phyloP scores from a whole-genome alignment of 768 basidiomycete genomes.

The Strobilomyces echinocephalus region DNA sequence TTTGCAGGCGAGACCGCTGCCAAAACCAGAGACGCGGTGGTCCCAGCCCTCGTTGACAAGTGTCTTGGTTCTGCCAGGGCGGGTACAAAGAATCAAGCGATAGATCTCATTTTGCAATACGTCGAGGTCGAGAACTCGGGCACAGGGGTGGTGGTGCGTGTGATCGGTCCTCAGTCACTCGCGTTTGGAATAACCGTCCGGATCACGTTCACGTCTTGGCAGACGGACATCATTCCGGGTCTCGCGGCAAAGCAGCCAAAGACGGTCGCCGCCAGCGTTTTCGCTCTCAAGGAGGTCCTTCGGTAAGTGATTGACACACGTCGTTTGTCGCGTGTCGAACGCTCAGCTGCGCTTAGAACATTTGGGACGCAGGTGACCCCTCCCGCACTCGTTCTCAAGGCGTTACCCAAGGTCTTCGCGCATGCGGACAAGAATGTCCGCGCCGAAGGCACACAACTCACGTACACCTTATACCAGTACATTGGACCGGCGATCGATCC shows the following conservation, averaged over 20 bases:
- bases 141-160: constrained; percentile 81
- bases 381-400: constrained; percentile 76
- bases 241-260: constrained; percentile 93
- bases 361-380: constrained; percentile 78
- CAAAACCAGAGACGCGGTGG: constrained; percentile 71
- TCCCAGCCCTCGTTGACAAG: constrained; percentile 95
- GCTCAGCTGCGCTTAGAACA: constrained; percentile 39
- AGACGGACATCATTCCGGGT: constrained; percentile 81
- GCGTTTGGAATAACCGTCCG: constrained; percentile 18
- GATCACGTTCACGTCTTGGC: constrained; percentile 25
- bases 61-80: constrained; percentile 87
- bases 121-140: constrained; percentile 91
- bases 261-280: constrained; percentile 73
- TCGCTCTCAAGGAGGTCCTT: constrained; percentile 77
- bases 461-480: constrained; percentile 76
- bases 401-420: constrained; percentile 87
- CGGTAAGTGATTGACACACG: constrained; percentile 46
- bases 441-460: constrained; percentile 78
- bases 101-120: constrained; percentile 84
- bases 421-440: constrained; percentile 96
- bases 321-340: not conserved
- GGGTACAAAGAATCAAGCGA: constrained; percentile 82
- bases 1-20: constrained; percentile 87
- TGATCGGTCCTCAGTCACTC: constrained; percentile 24
- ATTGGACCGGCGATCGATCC: constrained; percentile 81